Evolutionary conservation across 2,329 filamentous ascomycete genomes (phyloP).

Genomic region (Trichoderma harzianum): DNA sequence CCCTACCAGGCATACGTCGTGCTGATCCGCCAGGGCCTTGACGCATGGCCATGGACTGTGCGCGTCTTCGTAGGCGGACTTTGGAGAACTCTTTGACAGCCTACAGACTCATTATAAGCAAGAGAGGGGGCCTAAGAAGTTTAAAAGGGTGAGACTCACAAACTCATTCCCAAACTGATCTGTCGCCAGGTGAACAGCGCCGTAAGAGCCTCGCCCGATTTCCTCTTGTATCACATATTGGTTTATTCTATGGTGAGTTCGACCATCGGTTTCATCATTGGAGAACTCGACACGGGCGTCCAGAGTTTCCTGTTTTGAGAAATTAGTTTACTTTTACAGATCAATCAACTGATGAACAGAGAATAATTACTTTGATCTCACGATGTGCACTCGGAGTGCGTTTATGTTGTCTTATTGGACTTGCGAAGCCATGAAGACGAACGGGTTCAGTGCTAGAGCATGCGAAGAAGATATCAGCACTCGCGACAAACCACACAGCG

Average conservation of each 20-base stretch:
- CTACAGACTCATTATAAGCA: constrained; percentile 43
- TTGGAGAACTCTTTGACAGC: constrained; percentile 99
- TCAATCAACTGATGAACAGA: not conserved
- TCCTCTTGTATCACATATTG: constrained; percentile 93
- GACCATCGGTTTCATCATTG: constrained; percentile 78
- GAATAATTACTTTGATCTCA: constrained; percentile 49
- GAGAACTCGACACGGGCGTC: constrained; percentile 85
- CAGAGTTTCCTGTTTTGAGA: constrained; percentile 69
- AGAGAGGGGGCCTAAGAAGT: not conserved
- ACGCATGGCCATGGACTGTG: constrained; percentile 80
- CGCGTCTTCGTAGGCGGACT: constrained; percentile 79
- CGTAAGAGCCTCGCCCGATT: constrained; percentile 95
- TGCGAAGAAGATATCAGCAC: not conserved
- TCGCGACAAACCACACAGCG: not conserved
- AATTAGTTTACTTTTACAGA: constrained; percentile 14
- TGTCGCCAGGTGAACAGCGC: constrained; percentile 82
- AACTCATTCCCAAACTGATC: constrained; percentile 93
- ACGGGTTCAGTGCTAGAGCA: constrained; percentile 42
- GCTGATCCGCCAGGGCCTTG: constrained; percentile 40
- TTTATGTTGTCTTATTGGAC: constrained; percentile 56
- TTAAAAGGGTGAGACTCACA: constrained; percentile 52
- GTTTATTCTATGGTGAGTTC: constrained; percentile 81
- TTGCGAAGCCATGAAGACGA: constrained; percentile 42
- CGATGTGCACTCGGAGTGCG: constrained; percentile 56
- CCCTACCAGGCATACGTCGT: constrained; percentile 27